phyloP scores from a whole-genome alignment of 306 rosid genomes.

The Quercus cerris region DNA sequence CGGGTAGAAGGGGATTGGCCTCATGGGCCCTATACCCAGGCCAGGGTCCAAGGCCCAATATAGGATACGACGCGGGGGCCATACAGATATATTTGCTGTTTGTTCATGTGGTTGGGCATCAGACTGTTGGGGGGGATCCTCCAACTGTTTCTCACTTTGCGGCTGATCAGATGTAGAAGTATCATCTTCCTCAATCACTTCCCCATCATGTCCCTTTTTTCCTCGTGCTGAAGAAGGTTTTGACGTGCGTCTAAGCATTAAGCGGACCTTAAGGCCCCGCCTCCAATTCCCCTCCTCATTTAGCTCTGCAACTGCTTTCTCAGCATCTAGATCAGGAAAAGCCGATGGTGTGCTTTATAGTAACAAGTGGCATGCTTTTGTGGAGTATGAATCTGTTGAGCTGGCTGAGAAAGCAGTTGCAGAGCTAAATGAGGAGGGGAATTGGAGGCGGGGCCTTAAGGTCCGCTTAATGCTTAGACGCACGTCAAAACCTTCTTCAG shows the following conservation, averaged over 20 bases:
- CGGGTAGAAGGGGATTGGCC: too few relatives aligned
- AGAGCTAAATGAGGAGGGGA: constrained; percentile 83
- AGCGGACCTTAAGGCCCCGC: constrained; percentile 82
- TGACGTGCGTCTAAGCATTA: constrained; percentile 70
- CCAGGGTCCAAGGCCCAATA: too few relatives aligned
- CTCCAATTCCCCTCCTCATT: constrained; percentile 95
- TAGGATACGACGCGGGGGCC: too few relatives aligned
- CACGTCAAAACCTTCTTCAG: constrained; percentile 64
- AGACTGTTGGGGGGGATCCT: constrained; percentile 47
- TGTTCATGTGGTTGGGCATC: constrained; percentile 59
- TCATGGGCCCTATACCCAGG: too few relatives aligned
- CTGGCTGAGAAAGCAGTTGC: constrained; percentile 93
- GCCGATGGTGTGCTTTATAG: too few relatives aligned
- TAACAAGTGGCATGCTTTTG: constrained; percentile 99
- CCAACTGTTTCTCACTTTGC: constrained; percentile 53
- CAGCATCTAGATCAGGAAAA: too few relatives aligned
- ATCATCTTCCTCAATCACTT: constrained; percentile 68
- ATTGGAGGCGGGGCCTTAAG: constrained; percentile 93
- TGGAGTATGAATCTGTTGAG: constrained; percentile 90
- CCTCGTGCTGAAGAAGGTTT: constrained; percentile 66
- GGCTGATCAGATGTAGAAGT: constrained; percentile 50
- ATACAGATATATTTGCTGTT: too few relatives aligned
- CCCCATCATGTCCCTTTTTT: constrained; percentile 77
- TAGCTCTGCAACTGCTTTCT: constrained; percentile 85
- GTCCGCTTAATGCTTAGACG: constrained; percentile 76